Evolutionary conservation across 2,329 filamentous ascomycete species (phyloP), one percentile per base, ranked within the genome.

Genomic region (Arthrocladium fulminans): DNA sequence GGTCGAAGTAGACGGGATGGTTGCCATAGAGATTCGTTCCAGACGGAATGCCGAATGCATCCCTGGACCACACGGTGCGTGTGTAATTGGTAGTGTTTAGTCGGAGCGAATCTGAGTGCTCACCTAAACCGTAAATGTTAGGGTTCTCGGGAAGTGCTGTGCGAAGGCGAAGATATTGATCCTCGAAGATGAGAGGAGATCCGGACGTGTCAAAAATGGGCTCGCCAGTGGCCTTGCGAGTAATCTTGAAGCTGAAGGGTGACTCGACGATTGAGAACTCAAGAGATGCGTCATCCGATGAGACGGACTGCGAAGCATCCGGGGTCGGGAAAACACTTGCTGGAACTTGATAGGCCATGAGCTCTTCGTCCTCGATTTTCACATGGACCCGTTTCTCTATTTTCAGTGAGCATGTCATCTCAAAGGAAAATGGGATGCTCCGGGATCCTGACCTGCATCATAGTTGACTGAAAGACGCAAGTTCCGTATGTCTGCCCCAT

Each of bases 111-210:
- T 86, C 83, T 3, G 77, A 80, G 61, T 86, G 80, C 65, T 88
- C 83, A 27, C 84, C 84, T 2, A 88, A 71, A 0, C 84, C 84
- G 59, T 88, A 88, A 9, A 88, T 67, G 57, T 81, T 78, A 0
- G 83, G 81, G 49, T 78, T 69, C 1, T 74, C 63, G 0, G 84
- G 83, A 7, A 88, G 69, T 37, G 69, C 73, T 3, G 83, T 87
- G 32, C 80, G 73, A 49, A 88, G 70, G 24, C 80, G 76, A n/a
- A 88, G 63, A 57, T 86, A 88, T 61, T 88, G 83, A 10, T 76
- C 77, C 65, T 88, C 80, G 55, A 86, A 88, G 25, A 88, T 71
- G 12, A 88, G 67, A 12, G 71, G 69, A 6, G 74, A 73, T 1
- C 74, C 79, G 0, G 76, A 76, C 0, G 82, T 84, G 57, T 86